A percentile compares a stretch with the other conserved stretches of the same genome.
These are phyloP conservation scores for Opeltia flavorubescens DNA, from an alignment of 495 filamentous ascomycete genomes.

Conservation along the genomic window DNA sequence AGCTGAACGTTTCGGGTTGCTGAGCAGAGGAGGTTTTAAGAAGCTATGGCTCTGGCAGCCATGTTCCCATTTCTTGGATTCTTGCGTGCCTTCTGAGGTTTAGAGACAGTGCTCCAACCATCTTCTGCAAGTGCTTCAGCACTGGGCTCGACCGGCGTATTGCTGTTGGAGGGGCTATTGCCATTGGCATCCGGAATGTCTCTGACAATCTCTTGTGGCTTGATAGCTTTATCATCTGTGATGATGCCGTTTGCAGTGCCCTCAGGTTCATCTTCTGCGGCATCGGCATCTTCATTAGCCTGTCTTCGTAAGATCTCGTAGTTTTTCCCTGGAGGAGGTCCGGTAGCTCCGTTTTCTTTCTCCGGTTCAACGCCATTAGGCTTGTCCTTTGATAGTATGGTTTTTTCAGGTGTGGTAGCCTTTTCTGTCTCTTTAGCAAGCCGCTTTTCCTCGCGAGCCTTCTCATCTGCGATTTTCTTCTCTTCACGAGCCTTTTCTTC, in stretches of 20 bases:
- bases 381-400: slow-evolving; percentile 29
- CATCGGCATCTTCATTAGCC: slow-evolving; percentile 30
- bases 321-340: slow-evolving; percentile 29
- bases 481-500: slow-evolving; percentile 79
- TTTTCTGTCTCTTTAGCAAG: slow-evolving; percentile 33
- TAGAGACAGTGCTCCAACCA: slow-evolving; percentile 59
- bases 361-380: slow-evolving; percentile 17
- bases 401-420: slow-evolving; percentile 37
- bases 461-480: slow-evolving; percentile 43
- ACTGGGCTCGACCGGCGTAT: slow-evolving; percentile 19
- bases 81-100: slow-evolving; percentile 34
- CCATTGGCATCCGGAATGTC: slow-evolving; percentile 25
- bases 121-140: slow-evolving; percentile 43
- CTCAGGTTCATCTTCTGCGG: slow-evolving; percentile 17
- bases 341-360: slow-evolving; percentile 29
- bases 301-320: slow-evolving; percentile 41
- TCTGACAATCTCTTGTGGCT: slow-evolving; percentile 29
- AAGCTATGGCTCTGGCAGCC: slow-evolving; percentile 34
- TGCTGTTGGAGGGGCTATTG: slow-evolving; percentile 20
- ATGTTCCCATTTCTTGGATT: slow-evolving; percentile 33
- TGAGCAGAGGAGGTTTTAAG: slow-evolving; percentile 5
- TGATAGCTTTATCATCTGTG: slow-evolving; percentile 24
- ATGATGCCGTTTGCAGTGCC: slow-evolving; percentile 21
- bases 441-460: slow-evolving; percentile 26
- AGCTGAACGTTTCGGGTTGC: not conserved